Evolutionary conservation across 2,329 filamentous ascomycete species (phyloP).

Genomic region (Penicillium verrucosum): DNA sequence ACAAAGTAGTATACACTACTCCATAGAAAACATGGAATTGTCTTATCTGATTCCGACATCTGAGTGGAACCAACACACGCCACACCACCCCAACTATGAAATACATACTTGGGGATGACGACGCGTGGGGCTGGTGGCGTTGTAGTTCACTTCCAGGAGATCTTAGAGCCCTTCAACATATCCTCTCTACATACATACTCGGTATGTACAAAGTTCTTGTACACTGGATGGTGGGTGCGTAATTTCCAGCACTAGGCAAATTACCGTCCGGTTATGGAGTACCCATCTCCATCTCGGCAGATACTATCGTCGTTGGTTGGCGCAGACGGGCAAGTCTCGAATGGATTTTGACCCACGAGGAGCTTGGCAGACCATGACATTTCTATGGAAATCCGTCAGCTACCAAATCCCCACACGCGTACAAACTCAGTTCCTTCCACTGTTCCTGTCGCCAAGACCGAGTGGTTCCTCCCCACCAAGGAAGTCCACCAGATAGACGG

Average conservation of each 20-base stretch:
- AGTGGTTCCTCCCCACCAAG: neutral
- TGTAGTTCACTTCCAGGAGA: neutral
- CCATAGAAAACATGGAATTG: neutral
- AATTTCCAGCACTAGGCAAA: neutral
- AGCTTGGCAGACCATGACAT: conserved; percentile 1
- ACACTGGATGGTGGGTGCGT: neutral
- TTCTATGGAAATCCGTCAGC: neutral
- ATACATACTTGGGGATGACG: neutral
- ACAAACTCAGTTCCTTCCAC: neutral
- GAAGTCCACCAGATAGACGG: neutral
- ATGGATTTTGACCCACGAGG: neutral
- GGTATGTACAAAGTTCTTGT: too few relatives aligned
- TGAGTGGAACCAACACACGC: neutral
- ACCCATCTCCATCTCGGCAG: neutral
- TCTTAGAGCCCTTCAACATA: neutral
- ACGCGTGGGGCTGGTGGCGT: conserved; percentile 1
- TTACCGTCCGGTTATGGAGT: neutral
- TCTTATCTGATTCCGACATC: neutral
- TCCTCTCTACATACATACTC: too few relatives aligned
- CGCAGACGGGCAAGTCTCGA: neutral
- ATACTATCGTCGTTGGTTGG: neutral
- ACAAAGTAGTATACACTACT: too few relatives aligned
- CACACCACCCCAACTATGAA: neutral
- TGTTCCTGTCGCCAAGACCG: neutral
- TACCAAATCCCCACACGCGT: conserved; percentile 5